phyloP scores from a whole-genome alignment of 129 eudicot genomes.

The Dittrichia graveolens region DNA sequence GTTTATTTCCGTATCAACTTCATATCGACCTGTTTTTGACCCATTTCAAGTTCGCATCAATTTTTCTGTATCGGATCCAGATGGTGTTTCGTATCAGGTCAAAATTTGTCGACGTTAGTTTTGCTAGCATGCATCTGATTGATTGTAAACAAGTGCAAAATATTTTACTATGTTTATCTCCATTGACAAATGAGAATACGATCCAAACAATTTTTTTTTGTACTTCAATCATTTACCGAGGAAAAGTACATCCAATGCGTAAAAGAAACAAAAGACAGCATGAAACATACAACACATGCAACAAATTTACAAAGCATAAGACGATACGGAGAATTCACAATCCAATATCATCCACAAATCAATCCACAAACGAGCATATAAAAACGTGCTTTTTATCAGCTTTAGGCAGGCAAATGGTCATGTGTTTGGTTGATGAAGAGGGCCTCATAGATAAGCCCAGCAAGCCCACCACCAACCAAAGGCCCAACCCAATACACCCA shows the following conservation, averaged over 20 bases:
- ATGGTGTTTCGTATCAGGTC: too few species aligned
- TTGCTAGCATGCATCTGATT: too few species aligned
- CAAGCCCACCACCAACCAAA: constrained; percentile 59
- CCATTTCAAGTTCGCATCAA: too few species aligned
- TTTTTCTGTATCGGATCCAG: too few species aligned
- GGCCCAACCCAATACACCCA: constrained; percentile 71
- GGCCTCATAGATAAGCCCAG: constrained; percentile 52
- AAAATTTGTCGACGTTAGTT: too few species aligned
- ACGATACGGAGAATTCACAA: constrained; percentile 28
- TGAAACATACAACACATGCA: neutral
- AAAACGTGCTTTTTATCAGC: neutral
- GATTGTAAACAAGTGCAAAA: neutral
- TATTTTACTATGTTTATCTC: neutral
- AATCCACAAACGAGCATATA: constrained; percentile 27
- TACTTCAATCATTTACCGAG: constrained; percentile 10
- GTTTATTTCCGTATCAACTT: too few species aligned
- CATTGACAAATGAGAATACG: neutral
- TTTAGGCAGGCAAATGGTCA: constrained; percentile 51
- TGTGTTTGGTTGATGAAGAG: constrained; percentile 54
- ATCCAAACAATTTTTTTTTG: neutral
- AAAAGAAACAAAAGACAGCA: constrained; percentile 7
- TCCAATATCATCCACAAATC: constrained; percentile 17
- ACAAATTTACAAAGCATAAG: constrained; percentile 7
- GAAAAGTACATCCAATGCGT: neutral
- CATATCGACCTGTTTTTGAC: too few species aligned